Evolutionary conservation across 2,329 filamentous ascomycete species (phyloP).

Genomic region (Cadophora gregata): DNA sequence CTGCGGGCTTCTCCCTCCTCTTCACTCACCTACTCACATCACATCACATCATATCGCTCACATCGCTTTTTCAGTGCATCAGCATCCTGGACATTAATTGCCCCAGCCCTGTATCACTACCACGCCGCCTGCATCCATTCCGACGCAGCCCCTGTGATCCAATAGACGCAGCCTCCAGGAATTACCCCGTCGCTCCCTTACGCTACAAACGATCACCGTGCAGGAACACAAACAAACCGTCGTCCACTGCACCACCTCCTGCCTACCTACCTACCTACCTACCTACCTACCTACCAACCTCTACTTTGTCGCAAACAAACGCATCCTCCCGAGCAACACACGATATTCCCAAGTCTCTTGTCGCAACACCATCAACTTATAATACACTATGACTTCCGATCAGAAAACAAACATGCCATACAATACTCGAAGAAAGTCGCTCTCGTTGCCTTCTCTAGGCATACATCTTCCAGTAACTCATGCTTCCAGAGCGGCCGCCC

Average conservation of each 20-base stretch:
- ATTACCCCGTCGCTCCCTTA: constrained; percentile 37
- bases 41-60: too few relatives aligned
- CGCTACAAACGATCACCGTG: constrained; percentile 39
- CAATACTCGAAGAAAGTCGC: constrained; percentile 94
- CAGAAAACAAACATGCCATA: constrained; percentile 73
- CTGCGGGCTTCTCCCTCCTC: background rate
- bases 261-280: background rate
- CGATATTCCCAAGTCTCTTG: constrained; percentile 32
- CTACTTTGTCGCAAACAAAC: constrained; percentile 21
- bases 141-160: constrained; percentile 34
- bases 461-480: constrained; percentile 80
- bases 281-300: background rate
- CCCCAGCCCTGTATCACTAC: constrained; percentile 33
- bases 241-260: constrained; percentile 5
- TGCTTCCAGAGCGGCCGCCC: constrained; percentile 59
- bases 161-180: constrained; percentile 33
- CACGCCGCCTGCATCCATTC: constrained; percentile 40
- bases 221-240: constrained; percentile 42
- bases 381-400: constrained; percentile 28
- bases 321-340: constrained; percentile 16
- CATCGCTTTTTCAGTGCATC: background rate
- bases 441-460: constrained; percentile 90
- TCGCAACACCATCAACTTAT: constrained; percentile 32
- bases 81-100: constrained; percentile 10
- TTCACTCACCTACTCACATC: background rate